Conservation (phyloP, 2,329 filamentous ascomycete genomes). For the Diaporthe sp. region DNA sequence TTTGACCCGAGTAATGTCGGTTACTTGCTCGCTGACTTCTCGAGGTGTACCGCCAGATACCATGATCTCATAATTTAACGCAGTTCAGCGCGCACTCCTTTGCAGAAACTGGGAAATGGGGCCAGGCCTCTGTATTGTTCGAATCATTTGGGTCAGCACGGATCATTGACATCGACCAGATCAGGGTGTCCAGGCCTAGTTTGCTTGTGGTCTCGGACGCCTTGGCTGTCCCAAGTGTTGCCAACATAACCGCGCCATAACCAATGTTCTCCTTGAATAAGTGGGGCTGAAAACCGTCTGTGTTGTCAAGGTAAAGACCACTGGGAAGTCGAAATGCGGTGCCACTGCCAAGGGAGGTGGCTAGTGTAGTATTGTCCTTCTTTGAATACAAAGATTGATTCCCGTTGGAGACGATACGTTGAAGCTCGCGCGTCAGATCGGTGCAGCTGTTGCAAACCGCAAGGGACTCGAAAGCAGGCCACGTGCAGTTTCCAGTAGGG, state of each 20-base stretch:
- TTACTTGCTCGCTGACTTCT: not conserved
- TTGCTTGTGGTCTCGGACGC: not conserved
- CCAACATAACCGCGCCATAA: slow-evolving; percentile 25
- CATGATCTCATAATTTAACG: slow-evolving; percentile 12
- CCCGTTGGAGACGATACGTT: not conserved
- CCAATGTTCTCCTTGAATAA: not conserved
- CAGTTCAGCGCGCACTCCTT: slow-evolving; percentile 30
- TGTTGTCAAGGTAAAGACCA: slow-evolving; percentile 24
- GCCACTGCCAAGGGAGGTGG: not conserved
- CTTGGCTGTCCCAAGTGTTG: slow-evolving; percentile 1
- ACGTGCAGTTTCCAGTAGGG: slow-evolving; percentile 12
- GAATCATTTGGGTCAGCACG: not conserved
- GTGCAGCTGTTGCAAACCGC: not conserved
- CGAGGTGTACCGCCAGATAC: not conserved
- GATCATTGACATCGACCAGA: slow-evolving; percentile 28
- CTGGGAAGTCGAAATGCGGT: slow-evolving; percentile 29
- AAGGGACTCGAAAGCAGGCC: not conserved
- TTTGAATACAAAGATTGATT: not conserved
- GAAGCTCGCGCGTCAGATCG: not conserved
- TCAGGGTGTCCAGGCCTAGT: slow-evolving; percentile 6
- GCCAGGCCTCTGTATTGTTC: not conserved
- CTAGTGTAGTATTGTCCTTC: not conserved
- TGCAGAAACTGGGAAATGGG: not conserved
- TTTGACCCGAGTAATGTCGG: not conserved
- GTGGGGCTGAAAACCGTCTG: not conserved